Base-by-base conservation (phyloP, 768 basidiomycete species). In the Hericium rajendrae region DNA sequence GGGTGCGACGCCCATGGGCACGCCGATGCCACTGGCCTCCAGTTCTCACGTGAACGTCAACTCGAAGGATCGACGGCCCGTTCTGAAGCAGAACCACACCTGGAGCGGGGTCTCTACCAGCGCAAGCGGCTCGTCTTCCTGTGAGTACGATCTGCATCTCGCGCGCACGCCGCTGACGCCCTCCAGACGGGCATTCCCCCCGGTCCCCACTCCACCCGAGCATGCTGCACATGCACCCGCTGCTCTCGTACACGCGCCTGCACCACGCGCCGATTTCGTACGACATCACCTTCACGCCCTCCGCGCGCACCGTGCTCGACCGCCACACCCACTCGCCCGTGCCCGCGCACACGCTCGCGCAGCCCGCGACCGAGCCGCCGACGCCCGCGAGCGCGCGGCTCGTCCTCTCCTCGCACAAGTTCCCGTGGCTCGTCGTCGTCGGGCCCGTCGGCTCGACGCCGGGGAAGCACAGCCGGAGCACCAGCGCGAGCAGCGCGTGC, bases 301-400 rank as follows among this genome's bases (percentile, higher is more conserved):
- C 82, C 20, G 73, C 80, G 15, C 75, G 76, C 38, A 81, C 79
- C 18, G 74, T 85, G 46, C 71, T 84, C 20, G 82, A 85, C 60
- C 76, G 77, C 9, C 75, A 72, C 11, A 81, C 80, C 3, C 78
- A 76, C 59, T 70, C 72, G 2, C 71, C 84, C 2, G 78, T 86
- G 39, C 80, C 83, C 12, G 64, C 74, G 4, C 77, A 77, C 59
- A 82, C 79, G 0, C 77, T 86, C 48, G 68, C 76, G 1, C 80
- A 85, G 63, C 81, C 84, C 6, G 83, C 85, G 15, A 86, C 84
- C 2, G 80, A 84, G 57, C 85, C 84, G 0, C 77, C 81, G 2
- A 79, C 72, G 0, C 67, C 71, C 3, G 67, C 70, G n/a, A 70
- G 73, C 51, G 69, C 76, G 1, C 74, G 72, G 20, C 72, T 86